These are phyloP conservation scores for Cubamyces lactineus DNA, from an alignment of 768 basidiomycete genomes.

Conservation along the genomic window DNA sequence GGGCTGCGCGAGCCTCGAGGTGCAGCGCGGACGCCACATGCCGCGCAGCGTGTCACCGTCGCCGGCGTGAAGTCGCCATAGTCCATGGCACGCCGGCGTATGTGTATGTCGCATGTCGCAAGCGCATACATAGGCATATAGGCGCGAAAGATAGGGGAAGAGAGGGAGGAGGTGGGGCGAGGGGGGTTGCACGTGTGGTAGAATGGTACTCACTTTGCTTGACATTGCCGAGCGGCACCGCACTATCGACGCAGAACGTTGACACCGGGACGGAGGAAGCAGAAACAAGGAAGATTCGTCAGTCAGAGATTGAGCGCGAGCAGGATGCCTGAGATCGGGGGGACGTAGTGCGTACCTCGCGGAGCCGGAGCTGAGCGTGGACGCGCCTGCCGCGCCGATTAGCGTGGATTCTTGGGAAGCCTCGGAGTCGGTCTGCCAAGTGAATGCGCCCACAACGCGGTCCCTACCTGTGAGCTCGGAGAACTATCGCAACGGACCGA, in stretches of 20 bases:
- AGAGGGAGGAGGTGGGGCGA: no score
- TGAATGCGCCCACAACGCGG: neutral
- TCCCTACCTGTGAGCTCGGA: neutral
- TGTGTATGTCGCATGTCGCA: no score
- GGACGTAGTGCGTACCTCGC: constrained; percentile 15
- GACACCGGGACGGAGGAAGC: no score
- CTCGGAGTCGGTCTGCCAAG: constrained; percentile 37
- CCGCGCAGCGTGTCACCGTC: neutral
- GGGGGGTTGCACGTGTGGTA: no score
- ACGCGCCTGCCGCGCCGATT: constrained; percentile 39
- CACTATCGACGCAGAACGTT: constrained; percentile 2
- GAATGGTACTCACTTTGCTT: constrained; percentile 13
- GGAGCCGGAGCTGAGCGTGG: constrained; percentile 20
- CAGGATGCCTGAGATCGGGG: neutral
- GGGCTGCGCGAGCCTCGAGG: neutral
- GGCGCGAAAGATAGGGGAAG: no score
- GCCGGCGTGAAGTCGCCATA: no score
- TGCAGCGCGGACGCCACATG: constrained; percentile 5
- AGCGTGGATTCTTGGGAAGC: constrained; percentile 29
- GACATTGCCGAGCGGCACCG: constrained; percentile 11
- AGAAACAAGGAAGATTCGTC: no score
- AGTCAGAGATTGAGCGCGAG: neutral
- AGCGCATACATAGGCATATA: no score
- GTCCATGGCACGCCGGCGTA: no score
- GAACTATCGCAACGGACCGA: no score